Base-by-base conservation (phyloP, 108 stramenopile species). In the Pseudonitzschia pungens region DNA sequence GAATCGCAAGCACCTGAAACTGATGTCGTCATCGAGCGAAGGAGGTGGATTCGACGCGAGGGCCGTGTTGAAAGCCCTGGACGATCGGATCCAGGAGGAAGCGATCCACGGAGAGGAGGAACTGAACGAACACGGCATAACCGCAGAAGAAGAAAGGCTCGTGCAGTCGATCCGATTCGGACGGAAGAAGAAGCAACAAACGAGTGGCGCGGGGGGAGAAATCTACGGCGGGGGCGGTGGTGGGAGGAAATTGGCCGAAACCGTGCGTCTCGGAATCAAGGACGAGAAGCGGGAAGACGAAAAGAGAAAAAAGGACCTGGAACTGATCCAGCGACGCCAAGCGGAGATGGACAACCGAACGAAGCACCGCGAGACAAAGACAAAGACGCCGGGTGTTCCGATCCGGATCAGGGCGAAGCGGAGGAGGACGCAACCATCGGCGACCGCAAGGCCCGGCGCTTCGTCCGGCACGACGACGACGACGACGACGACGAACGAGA, bases 151-250 rank as follows among this genome's bases (percentile, higher is more conserved):
- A 52, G 90, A 93, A 71, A 77, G 79, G 11, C 63, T 94, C 56
- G 82, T 94, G 15, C 84, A 82, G 52, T 85, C 84, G 22, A 90
- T 91, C 42, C 79, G 88, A 43, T 94, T 94, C 74, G 90, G 90
- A 56, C n/a, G n/a, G n/a, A 36, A 71, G 50, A 58, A 69, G 14
- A 58, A 56, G 14, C 41, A 72, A 52, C 72, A 73, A 32, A 31
- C 59, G 27, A 15, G 22, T 24, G 7, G n/a, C n/a, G 18, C 4
- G 9, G 54, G 54, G 54, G 22, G 22, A 55, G 59, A 51, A 31
- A 45, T 42, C 32, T 58, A 67, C 6, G 44, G 52, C 14, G 22
- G 58, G 51, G 4, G 27, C 21, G 29, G 63, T 15, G 0, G 21
- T 41, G 28, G 21, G 43, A 41, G 15, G 27, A 65, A 32, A 28